A percentile compares a stretch with the other conserved stretches of the same genome.
These are phyloP conservation scores for Amanita jacksonii DNA, from an alignment of 768 basidiomycete species.

Conservation along the genomic window DNA sequence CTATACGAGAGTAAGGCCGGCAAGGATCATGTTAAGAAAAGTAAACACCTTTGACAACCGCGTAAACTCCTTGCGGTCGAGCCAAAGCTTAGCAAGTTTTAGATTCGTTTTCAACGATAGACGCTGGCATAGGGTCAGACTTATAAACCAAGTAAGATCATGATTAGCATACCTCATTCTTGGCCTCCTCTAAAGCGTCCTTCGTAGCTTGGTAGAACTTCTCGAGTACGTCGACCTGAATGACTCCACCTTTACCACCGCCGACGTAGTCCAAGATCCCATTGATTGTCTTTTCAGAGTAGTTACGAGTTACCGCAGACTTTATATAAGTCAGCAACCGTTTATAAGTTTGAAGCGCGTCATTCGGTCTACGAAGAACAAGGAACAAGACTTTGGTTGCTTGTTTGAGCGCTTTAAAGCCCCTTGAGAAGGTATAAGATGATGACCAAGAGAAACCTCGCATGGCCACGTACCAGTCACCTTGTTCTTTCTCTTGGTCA, in stretches of 20 bases:
- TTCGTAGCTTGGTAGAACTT: slow-evolving; percentile 94
- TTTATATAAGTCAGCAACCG: slow-evolving; percentile 90
- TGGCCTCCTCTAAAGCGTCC: slow-evolving; percentile 82
- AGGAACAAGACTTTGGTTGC: slow-evolving; percentile 92
- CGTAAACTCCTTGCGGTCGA: slow-evolving; percentile 85
- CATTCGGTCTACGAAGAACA: slow-evolving; percentile 62
- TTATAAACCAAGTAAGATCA: neutral
- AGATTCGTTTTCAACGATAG: slow-evolving; percentile 92
- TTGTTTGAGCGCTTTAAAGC: slow-evolving; percentile 98
- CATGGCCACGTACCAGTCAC: slow-evolving; percentile 65
- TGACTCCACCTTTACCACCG: slow-evolving; percentile 68
- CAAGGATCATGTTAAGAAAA: neutral
- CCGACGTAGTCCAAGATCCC: slow-evolving; percentile 97
- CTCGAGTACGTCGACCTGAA: slow-evolving; percentile 83
- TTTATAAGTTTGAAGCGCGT: slow-evolving; percentile 81
- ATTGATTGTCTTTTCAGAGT: slow-evolving; percentile 98
- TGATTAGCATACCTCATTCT: slow-evolving; percentile 70
- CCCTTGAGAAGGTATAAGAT: slow-evolving; percentile 42
- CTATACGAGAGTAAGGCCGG: slow-evolving; percentile 25
- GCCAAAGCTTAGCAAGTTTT: slow-evolving; percentile 95
- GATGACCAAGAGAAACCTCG: neutral
- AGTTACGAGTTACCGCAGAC: slow-evolving; percentile 89
- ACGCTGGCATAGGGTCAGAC: slow-evolving; percentile 39
- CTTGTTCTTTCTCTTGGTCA: slow-evolving; percentile 83
- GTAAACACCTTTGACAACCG: slow-evolving; percentile 69